These are phyloP conservation scores for Euptelea pleiosperma DNA, from an alignment of 164 flowering plant genomes.

Conservation along the genomic window DNA sequence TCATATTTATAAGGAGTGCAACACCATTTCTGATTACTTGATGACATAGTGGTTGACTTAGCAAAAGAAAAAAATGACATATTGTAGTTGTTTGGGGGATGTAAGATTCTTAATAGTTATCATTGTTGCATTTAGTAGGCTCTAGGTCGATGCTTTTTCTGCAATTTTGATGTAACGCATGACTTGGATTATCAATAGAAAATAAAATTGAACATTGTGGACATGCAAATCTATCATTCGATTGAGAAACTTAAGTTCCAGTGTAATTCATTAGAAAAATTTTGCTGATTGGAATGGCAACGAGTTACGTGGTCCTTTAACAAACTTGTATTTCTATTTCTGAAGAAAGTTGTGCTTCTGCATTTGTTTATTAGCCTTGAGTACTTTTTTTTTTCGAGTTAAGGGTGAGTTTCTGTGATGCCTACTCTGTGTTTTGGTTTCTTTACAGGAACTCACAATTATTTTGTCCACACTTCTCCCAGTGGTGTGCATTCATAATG, in stretches of 20 bases:
- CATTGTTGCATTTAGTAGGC: too few relatives aligned
- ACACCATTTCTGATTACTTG: neutral
- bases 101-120: too few relatives aligned
- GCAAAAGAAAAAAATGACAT: too few relatives aligned
- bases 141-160: too few relatives aligned
- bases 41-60: too few relatives aligned
- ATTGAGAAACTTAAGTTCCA: too few relatives aligned
- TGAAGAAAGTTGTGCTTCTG: neutral
- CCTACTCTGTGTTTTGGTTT: slow-evolving; percentile 9
- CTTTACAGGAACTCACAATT: slow-evolving; percentile 66
- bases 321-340: too few relatives aligned
- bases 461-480: slow-evolving; percentile 83
- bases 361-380: neutral
- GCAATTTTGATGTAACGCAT: neutral
- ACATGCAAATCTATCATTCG: too few relatives aligned
- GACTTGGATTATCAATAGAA: neutral
- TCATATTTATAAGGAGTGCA: neutral
- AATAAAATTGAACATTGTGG: neutral
- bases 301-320: too few relatives aligned
- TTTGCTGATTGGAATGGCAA: too few relatives aligned
- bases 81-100: too few relatives aligned
- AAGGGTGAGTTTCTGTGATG: neutral
- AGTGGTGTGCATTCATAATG: slow-evolving; percentile 59
- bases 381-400: neutral
- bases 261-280: too few relatives aligned